Percentiles rank a stretch among this genome's conserved stretches.
These are phyloP conservation scores for Auricularia heimuer DNA, from an alignment of 768 basidiomycete species.

Conservation along the genomic window DNA sequence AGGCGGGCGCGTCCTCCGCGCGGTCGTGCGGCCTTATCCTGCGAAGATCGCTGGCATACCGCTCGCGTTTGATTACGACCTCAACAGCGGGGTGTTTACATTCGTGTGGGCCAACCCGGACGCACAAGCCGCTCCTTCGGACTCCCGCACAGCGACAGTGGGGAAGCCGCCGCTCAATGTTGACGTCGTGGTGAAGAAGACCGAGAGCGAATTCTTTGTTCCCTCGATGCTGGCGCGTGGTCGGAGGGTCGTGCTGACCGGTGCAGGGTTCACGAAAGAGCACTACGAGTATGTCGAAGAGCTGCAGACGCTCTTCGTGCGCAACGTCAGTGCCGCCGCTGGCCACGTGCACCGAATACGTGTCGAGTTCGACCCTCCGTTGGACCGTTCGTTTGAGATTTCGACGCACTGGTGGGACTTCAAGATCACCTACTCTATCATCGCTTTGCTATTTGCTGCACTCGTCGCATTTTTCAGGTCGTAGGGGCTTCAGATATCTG, in stretches of 20 bases:
- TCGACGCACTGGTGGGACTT: not conserved
- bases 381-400: not conserved
- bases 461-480: too few species aligned
- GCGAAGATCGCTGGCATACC: constrained; percentile 86
- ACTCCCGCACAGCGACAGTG: constrained; percentile 15
- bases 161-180: constrained; percentile 30
- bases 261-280: constrained; percentile 39
- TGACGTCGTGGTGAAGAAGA: constrained; percentile 29
- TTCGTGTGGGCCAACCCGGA: constrained; percentile 52
- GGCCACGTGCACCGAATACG: constrained; percentile 39
- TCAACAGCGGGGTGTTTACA: constrained; percentile 56
- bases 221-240: constrained; percentile 50
- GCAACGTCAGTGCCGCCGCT: constrained; percentile 32
- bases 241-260: constrained; percentile 47
- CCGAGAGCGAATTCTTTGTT: constrained; percentile 76
- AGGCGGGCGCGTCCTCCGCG: constrained; percentile 66
- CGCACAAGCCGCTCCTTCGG: constrained; percentile 7
- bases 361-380: constrained; percentile 47
- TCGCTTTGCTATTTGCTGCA: not conserved
- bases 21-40: constrained; percentile 84
- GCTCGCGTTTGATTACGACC: constrained; percentile 60
- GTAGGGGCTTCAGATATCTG: too few species aligned
- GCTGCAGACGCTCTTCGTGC: constrained; percentile 68
- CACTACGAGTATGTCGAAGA: constrained; percentile 48
- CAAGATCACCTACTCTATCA: not conserved